Base-by-base conservation (phyloP, 2,329 filamentous ascomycete genomes). In the Fusarium virguliforme region DNA sequence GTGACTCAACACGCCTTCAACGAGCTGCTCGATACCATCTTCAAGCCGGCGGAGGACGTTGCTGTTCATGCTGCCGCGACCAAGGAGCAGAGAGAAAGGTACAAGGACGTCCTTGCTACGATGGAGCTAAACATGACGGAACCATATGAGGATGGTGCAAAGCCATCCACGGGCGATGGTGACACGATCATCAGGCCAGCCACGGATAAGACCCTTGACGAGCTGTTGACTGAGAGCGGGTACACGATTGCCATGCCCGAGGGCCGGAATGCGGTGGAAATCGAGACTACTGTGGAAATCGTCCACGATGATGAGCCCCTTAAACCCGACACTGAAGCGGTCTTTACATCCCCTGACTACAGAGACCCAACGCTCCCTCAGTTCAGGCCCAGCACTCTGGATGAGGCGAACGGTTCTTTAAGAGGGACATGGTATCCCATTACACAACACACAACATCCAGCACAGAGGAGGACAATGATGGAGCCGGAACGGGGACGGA, bases 1-100 rank as follows among this genome's bases (percentile, higher is more conserved):
- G 90, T 97, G 34, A 94, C 94, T 0, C 94, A 98, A 79, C 92
- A 97, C 80, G 81, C 94, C 0, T 94, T 97, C 82, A 98, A 98
- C 76, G 94, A 98, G 81, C 85, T 98, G 3, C 88, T 99, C 0
- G 94, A 98, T 76, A 87, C 90, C 1, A 85, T 99, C 0, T 99
- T 99, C 83, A 92, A 92, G 73, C 85, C 87, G 5, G 91, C 92
- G 71, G 95, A 98, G 79, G 91, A 95, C 69, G 79, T 93, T 18
- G 91, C 94, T 2, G 82, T 96, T 65, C 86, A 89, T 60, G 91
- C 90, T 10, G 87, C 88, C 8, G 85, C 87, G 54, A 93, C 91
- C 0, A 88, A 87, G 68, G 82, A 83, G 9, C 84, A 89, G 62
- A 89, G 94, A 40, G 85, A 90, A 59, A 86, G 84, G 67, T 89